phyloP scores from a whole-genome alignment of 495 filamentous ascomycete genomes.

The Daldinia concentrica region DNA sequence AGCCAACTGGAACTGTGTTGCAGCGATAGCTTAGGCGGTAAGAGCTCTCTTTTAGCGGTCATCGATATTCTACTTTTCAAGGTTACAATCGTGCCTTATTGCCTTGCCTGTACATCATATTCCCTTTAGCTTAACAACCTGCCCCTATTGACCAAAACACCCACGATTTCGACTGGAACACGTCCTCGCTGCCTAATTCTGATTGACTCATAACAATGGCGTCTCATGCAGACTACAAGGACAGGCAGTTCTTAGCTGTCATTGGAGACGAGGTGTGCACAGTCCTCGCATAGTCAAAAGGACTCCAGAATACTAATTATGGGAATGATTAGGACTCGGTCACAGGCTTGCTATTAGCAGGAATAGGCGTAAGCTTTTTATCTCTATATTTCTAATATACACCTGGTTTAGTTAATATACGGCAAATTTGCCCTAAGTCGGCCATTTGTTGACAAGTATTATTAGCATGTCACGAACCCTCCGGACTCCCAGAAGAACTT shows the following conservation, averaged over 20 bases:
- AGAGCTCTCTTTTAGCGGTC: conserved; percentile 16
- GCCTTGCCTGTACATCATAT: conserved; percentile 1
- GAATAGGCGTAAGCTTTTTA: conserved; percentile 79
- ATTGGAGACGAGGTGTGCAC: conserved; percentile 91
- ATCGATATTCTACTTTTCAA: conserved; percentile 13
- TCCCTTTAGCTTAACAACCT: conserved; percentile 7
- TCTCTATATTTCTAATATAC: neutral
- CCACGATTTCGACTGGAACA: conserved; percentile 12
- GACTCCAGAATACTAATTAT: conserved; percentile 39
- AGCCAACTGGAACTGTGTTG: neutral
- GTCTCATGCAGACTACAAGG: conserved; percentile 74
- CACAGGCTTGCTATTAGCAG: conserved; percentile 91
- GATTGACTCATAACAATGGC: conserved; percentile 57
- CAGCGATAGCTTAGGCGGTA: conserved; percentile 13
- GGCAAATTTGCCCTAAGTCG: neutral
- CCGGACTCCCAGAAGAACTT: conserved; percentile 96
- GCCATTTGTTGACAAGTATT: conserved; percentile 21
- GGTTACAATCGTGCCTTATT: neutral
- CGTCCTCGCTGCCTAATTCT: conserved; percentile 15
- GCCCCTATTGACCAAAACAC: conserved; percentile 9
- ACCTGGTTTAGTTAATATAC: neutral
- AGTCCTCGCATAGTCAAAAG: neutral
- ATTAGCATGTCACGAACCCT: conserved; percentile 56
- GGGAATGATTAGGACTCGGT: conserved; percentile 77
- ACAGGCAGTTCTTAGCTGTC: conserved; percentile 94